phyloP scores from a whole-genome alignment of 2,329 filamentous ascomycete species.

The Coniochaeta sp. region DNA sequence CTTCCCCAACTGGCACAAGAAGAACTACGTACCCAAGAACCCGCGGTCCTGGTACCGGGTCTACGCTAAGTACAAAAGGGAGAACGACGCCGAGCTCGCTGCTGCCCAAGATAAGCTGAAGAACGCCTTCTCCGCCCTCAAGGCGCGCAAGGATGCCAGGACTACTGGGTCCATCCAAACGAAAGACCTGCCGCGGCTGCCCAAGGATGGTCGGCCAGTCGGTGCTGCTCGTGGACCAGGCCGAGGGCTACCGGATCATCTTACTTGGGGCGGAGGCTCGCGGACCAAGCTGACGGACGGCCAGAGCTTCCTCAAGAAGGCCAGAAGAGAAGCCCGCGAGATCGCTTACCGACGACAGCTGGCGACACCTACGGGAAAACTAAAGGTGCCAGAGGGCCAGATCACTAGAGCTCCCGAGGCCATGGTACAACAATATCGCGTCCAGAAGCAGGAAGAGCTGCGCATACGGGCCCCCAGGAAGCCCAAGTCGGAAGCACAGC shows the following conservation, averaged over 20 bases:
- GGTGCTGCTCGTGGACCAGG: constrained; percentile 12
- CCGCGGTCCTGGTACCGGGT: constrained; percentile 69
- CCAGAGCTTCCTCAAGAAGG: constrained; percentile 47
- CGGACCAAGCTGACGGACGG: constrained; percentile 44
- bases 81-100: constrained; percentile 48
- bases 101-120: constrained; percentile 51
- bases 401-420: constrained; percentile 41
- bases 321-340: constrained; percentile 47
- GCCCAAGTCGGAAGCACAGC: constrained; percentile 4
- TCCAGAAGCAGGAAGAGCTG: constrained; percentile 31
- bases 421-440: constrained; percentile 46
- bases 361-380: constrained; percentile 27
- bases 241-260: constrained; percentile 20
- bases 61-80: constrained; percentile 60
- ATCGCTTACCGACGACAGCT: constrained; percentile 41
- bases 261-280: constrained; percentile 38
- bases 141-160: constrained; percentile 49
- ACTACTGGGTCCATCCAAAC: constrained; percentile 44
- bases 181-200: constrained; percentile 31
- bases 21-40: constrained; percentile 58
- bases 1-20: constrained; percentile 58
- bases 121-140: constrained; percentile 48
- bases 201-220: constrained; percentile 22
- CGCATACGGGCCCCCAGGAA: constrained; percentile 12
- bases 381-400: constrained; percentile 24